These are phyloP conservation scores for Metschnikowia chrysomelidarum DNA, from an alignment of 805 yeast species.

Conservation along the genomic window DNA sequence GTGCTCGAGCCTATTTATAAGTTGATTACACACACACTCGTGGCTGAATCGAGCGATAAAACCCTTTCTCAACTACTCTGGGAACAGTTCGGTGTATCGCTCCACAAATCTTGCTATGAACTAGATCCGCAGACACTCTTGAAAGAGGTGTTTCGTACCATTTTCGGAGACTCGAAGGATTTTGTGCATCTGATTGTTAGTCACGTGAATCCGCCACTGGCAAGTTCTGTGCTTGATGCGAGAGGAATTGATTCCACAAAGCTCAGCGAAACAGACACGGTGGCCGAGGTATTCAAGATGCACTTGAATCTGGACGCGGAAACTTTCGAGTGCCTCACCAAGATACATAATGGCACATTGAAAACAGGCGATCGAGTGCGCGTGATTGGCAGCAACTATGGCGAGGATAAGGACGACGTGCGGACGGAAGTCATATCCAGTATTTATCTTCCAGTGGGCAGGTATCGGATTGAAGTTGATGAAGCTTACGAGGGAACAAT, in stretches of 20 bases:
- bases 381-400: slow-evolving; percentile 58
- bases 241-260: slow-evolving; percentile 23
- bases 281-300: slow-evolving; percentile 47
- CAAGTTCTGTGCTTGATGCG: background rate
- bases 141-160: slow-evolving; percentile 47
- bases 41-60: slow-evolving; percentile 41
- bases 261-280: slow-evolving; percentile 22
- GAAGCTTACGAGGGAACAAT: slow-evolving; percentile 64
- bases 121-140: slow-evolving; percentile 62
- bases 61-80: slow-evolving; percentile 45
- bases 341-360: slow-evolving; percentile 63
- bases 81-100: slow-evolving; percentile 44
- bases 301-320: slow-evolving; percentile 54
- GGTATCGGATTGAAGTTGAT: slow-evolving; percentile 59
- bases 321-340: slow-evolving; percentile 54
- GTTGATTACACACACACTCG: slow-evolving; percentile 56
- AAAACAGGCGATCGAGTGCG: slow-evolving; percentile 45
- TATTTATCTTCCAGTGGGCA: slow-evolving; percentile 60
- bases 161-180: slow-evolving; percentile 53
- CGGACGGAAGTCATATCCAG: slow-evolving; percentile 40
- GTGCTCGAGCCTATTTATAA: slow-evolving; percentile 82
- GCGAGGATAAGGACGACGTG: slow-evolving; percentile 57
- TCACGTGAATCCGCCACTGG: slow-evolving; percentile 20
- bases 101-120: slow-evolving; percentile 40
- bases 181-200: slow-evolving; percentile 48